phyloP scores from a whole-genome alignment of 441 rosid species.

The Dalechampia spathulata region DNA sequence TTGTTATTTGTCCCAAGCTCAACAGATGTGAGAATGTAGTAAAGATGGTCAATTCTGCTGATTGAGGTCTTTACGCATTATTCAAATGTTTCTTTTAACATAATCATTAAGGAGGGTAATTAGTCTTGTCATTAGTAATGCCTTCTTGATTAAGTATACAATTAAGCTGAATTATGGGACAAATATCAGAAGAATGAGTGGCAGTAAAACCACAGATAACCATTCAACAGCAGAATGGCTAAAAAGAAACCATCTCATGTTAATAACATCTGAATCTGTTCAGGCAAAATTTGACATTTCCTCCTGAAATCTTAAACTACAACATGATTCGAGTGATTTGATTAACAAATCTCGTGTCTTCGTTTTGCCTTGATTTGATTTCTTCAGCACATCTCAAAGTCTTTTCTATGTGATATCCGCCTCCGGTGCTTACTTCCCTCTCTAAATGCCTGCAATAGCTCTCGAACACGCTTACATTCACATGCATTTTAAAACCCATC shows the following conservation, averaged over 20 bases:
- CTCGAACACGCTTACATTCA: conserved; percentile 81
- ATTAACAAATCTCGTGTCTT: conserved; percentile 27
- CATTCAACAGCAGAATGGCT: too few relatives aligned
- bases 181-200: too few relatives aligned
- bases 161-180: too few relatives aligned
- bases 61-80: too few relatives aligned
- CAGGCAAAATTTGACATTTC: conserved; percentile 3
- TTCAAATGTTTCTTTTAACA: too few relatives aligned
- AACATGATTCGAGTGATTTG: conserved; percentile 55
- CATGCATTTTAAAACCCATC: conserved; percentile 84
- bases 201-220: too few relatives aligned
- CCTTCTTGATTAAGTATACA: too few relatives aligned
- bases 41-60: too few relatives aligned
- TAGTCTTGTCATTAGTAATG: too few relatives aligned
- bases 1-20: too few relatives aligned
- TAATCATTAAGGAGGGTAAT: too few relatives aligned
- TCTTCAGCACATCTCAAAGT: conserved; percentile 78
- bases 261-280: conserved; percentile 13
- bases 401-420: conserved; percentile 82
- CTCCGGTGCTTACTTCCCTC: conserved; percentile 80
- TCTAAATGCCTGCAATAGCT: conserved; percentile 83
- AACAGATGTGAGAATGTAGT: too few relatives aligned
- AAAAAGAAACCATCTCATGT: not conserved
- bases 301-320: conserved; percentile 14
- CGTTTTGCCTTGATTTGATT: conserved; percentile 54